Evolutionary conservation across 768 basidiomycete genomes (phyloP), one percentile per base, ranked within the genome.

Genomic region (Arthromyces matolae): DNA sequence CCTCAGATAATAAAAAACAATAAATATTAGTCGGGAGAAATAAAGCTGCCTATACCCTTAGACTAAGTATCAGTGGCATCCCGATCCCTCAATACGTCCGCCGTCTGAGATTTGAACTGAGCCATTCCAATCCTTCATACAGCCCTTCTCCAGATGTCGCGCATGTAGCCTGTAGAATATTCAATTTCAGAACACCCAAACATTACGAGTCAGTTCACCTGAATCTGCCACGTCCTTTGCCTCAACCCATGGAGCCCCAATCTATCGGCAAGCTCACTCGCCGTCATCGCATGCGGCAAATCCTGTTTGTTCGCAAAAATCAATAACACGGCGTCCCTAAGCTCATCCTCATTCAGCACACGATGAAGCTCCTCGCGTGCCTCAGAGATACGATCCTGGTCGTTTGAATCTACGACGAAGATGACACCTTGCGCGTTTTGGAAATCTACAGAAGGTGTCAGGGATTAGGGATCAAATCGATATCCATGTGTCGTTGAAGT

Each of bases 251-350:
- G 95, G 43, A 99, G 88, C 52, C 96, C 95, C 60, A 99, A 92
- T 71, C 98, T 98, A 74, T 99, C 96, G 50, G 96, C 98, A 64
- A 99, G 95, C 72, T 99, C 96, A 55, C 93, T 89, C 32, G 95
- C 95, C 65, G 93, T 95, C 94, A 97, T 97, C 57, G 95, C 96
- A 67, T 99, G 98, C 56, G 96, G 96, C 64, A 99, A 74, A 83
- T 99, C 96, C 74, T 99, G 96, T 77, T 99, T 99, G 84, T 99
- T 99, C 69, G 96, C 95, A 61, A 98, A 98, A 64, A 99, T 96
- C 57, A 99, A 84, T 58, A 99, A 87, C 61, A 97, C 87, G 43
- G 95, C 95, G 70, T 97, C 93, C 55, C 94, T 90, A 59, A 99
- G 88, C 73, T 99, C 96, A 65, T 98, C 96, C 70, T 99, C 96